These are phyloP conservation scores for Calendula officinalis DNA, from an alignment of 129 eudicot species.

Conservation along the genomic window DNA sequence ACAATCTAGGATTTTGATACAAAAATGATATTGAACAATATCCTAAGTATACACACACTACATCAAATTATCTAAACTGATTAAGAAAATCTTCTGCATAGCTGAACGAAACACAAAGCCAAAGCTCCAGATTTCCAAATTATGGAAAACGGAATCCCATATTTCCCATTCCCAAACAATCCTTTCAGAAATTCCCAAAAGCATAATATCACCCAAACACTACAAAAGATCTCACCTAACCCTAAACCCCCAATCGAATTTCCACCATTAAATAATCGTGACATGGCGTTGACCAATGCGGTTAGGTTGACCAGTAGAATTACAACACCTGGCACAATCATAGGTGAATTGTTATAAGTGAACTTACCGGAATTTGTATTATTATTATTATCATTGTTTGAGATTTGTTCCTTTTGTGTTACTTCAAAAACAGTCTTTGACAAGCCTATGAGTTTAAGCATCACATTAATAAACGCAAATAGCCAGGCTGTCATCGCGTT, in stretches of 20 bases:
- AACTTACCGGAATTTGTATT: conserved; percentile 32
- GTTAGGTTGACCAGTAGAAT: conserved; percentile 41
- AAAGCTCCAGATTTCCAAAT: conserved; percentile 45
- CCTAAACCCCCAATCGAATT: neutral
- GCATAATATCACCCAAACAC: conserved; percentile 29
- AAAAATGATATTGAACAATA: neutral
- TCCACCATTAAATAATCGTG: conserved; percentile 17
- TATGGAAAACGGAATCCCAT: conserved; percentile 42
- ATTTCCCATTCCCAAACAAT: conserved; percentile 49
- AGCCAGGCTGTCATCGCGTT: conserved; percentile 38
- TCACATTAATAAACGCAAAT: conserved; percentile 30
- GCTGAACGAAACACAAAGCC: conserved; percentile 36
- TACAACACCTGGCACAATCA: conserved; percentile 40
- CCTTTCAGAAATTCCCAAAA: conserved; percentile 55
- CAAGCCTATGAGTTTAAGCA: conserved; percentile 46
- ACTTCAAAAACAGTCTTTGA: conserved; percentile 42
- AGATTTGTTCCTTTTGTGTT: conserved; percentile 42
- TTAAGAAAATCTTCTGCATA: conserved; percentile 26
- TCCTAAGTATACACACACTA: neutral
- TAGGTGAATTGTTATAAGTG: conserved; percentile 44
- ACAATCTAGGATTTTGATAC: neutral
- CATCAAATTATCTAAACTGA: conserved; percentile 5
- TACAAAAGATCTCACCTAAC: conserved; percentile 41
- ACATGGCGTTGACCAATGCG: conserved; percentile 32
- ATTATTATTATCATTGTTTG: conserved; percentile 1